These are phyloP conservation scores for Xylaria nigripes DNA, from an alignment of 495 filamentous ascomycete genomes.

Conservation along the genomic window DNA sequence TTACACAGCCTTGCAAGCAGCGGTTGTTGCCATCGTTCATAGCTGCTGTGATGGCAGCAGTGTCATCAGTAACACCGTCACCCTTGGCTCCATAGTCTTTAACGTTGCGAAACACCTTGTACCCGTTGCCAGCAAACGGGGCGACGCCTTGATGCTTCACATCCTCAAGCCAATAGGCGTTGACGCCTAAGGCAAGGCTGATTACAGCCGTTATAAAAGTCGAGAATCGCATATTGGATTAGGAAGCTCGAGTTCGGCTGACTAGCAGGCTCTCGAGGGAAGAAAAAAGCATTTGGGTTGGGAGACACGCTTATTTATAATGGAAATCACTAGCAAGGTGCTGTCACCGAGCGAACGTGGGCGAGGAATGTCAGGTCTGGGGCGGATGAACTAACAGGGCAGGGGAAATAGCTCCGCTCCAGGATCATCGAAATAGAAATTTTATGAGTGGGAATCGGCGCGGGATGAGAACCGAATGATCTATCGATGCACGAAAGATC, in stretches of 20 bases:
- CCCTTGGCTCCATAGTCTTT: constrained; percentile 53
- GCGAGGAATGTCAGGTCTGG: constrained; percentile 4
- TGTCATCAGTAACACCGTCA: constrained; percentile 63
- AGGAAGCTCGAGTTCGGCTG: constrained; percentile 16
- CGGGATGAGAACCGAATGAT: constrained; percentile 6
- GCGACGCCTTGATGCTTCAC: constrained; percentile 39
- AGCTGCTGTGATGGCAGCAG: constrained; percentile 73
- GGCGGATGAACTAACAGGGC: constrained; percentile 1
- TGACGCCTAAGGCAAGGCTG: constrained; percentile 28
- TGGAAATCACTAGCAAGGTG: constrained; percentile 9
- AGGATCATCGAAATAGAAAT: background rate
- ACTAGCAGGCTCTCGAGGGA: constrained; percentile 5
- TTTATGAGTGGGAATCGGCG: constrained; percentile 5
- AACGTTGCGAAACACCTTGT: constrained; percentile 52
- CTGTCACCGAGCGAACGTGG: constrained; percentile 16
- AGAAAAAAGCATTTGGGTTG: constrained; percentile 10
- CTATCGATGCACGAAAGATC: constrained; percentile 1
- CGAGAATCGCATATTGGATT: constrained; percentile 28
- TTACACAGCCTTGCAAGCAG: constrained; percentile 61
- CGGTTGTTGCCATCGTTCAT: constrained; percentile 66
- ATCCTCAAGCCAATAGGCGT: constrained; percentile 40
- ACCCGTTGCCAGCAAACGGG: constrained; percentile 36
- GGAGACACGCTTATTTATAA: constrained; percentile 22
- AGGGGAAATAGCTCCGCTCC: background rate
- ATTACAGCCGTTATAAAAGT: constrained; percentile 32